Evolutionary conservation across 2,329 filamentous ascomycete species (phyloP).

Genomic region (Trichoderma hamatum): DNA sequence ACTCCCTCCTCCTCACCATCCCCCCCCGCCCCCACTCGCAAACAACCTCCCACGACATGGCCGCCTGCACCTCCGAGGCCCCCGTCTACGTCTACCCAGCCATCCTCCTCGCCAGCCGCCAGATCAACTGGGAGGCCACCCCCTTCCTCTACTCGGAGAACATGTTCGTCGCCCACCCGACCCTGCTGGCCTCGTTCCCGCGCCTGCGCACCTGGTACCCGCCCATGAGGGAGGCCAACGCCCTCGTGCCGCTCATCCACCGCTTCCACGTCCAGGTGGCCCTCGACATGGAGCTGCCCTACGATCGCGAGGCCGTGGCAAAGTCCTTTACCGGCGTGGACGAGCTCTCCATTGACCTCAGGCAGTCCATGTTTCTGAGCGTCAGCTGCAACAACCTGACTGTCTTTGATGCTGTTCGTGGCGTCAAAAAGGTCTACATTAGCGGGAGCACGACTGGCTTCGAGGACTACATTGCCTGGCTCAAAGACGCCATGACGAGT

Average conservation of each 20-base stretch:
- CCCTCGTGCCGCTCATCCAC: slow-evolving; percentile 40
- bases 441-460: slow-evolving; percentile 46
- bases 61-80: slow-evolving; percentile 12
- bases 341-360: slow-evolving; percentile 46
- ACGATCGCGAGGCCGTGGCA: slow-evolving; percentile 37
- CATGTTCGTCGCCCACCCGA: slow-evolving; percentile 48
- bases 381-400: slow-evolving; percentile 44
- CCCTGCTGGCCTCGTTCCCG: slow-evolving; percentile 46
- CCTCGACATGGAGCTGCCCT: slow-evolving; percentile 46
- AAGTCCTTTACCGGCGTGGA: slow-evolving; percentile 43
- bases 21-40: slow-evolving; percentile 33
- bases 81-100: slow-evolving; percentile 38
- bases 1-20: slow-evolving; percentile 47
- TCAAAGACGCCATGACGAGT: slow-evolving; percentile 44
- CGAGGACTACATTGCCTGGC: slow-evolving; percentile 48
- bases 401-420: slow-evolving; percentile 48
- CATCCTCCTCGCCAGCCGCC: slow-evolving; percentile 47
- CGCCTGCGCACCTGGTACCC: slow-evolving; percentile 42
- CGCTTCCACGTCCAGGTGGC: slow-evolving; percentile 46
- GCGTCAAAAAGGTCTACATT: slow-evolving; percentile 43
- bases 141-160: slow-evolving; percentile 49
- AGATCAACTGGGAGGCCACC: slow-evolving; percentile 46
- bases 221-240: slow-evolving; percentile 37
- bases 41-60: slow-evolving; percentile 33
- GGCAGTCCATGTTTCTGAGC: slow-evolving; percentile 45